phyloP scores from a whole-genome alignment of 2,329 filamentous ascomycete genomes.

The Ophiobolus disseminans region DNA sequence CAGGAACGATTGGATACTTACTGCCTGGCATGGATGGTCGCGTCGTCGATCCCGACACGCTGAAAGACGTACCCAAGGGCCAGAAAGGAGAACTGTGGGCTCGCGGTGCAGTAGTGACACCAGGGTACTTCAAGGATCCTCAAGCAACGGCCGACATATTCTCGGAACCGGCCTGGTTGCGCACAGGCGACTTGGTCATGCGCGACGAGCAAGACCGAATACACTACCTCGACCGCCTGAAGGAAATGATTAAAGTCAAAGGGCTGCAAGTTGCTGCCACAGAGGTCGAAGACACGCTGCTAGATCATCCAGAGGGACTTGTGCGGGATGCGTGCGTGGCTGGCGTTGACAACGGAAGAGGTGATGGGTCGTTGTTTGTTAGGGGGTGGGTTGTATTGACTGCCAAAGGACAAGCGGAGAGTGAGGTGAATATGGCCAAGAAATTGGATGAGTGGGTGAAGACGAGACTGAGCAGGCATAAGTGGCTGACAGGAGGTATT shows the following conservation, averaged over 20 bases:
- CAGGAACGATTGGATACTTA: constrained; percentile 37
- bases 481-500: constrained; percentile 41
- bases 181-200: constrained; percentile 38
- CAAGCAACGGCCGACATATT: constrained; percentile 39
- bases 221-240: constrained; percentile 46
- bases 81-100: constrained; percentile 39
- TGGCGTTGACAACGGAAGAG: constrained; percentile 38
- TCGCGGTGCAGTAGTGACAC: constrained; percentile 36
- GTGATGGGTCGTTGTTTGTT: constrained; percentile 39
- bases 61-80: constrained; percentile 30
- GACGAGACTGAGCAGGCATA: constrained; percentile 32
- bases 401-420: constrained; percentile 17
- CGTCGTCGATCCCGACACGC: constrained; percentile 36
- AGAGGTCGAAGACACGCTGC: constrained; percentile 56
- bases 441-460: constrained; percentile 35
- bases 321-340: constrained; percentile 41
- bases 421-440: constrained; percentile 19
- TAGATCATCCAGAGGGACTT: constrained; percentile 47
- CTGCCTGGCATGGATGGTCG: constrained; percentile 38
- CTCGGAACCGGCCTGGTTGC: constrained; percentile 34
- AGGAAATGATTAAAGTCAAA: constrained; percentile 59
- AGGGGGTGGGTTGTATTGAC: constrained; percentile 40
- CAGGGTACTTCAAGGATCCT: constrained; percentile 40
- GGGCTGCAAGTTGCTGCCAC: constrained; percentile 59
- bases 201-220: constrained; percentile 35